Evolutionary conservation across 1,284 basidiomycete genomes (phyloP).

Genomic region (Puccinia novopanici): DNA sequence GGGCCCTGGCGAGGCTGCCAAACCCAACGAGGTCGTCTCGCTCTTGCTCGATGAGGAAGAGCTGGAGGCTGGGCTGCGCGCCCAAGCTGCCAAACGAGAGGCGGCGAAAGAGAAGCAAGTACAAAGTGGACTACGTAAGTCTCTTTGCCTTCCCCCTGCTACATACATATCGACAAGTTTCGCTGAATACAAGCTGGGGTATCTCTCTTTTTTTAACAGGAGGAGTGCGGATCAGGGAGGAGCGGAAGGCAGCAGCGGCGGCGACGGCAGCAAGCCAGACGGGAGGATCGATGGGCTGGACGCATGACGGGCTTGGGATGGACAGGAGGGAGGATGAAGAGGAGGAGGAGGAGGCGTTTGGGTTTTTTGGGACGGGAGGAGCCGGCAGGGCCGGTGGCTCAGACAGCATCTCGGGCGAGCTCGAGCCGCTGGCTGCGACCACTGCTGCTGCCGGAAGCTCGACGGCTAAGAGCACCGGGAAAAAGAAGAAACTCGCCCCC

Average conservation of each 20-base stretch:
- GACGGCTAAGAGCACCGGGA: neutral
- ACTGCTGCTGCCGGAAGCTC: too few species aligned
- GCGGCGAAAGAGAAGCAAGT: constrained; percentile 49
- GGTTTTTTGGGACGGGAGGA: constrained; percentile 33
- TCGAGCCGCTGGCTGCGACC: neutral
- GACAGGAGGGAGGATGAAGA: constrained; percentile 8
- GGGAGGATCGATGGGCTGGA: neutral
- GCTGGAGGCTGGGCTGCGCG: constrained; percentile 53
- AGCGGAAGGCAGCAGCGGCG: constrained; percentile 47
- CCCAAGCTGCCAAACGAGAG: constrained; percentile 58
- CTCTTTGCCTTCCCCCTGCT: too few species aligned
- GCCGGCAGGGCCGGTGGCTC: neutral
- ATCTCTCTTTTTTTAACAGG: constrained; percentile 29
- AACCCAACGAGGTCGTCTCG: constrained; percentile 95
- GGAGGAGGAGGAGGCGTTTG: constrained; percentile 48
- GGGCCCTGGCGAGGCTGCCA: constrained; percentile 67
- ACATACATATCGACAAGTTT: too few species aligned
- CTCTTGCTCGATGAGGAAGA: constrained; percentile 91
- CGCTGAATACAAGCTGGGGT: neutral
- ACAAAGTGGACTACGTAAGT: constrained; percentile 50
- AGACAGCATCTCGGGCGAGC: neutral
- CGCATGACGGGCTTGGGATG: neutral
- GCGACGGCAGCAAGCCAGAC: constrained; percentile 18
- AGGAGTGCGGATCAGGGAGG: constrained; percentile 43
- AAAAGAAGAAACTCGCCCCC: too few species aligned